A percentile compares a stretch with the other conserved stretches of the same genome.
These are phyloP conservation scores for Coccomyxa sp. DNA, from an alignment of 139 green algal genomes.

Conservation along the genomic window DNA sequence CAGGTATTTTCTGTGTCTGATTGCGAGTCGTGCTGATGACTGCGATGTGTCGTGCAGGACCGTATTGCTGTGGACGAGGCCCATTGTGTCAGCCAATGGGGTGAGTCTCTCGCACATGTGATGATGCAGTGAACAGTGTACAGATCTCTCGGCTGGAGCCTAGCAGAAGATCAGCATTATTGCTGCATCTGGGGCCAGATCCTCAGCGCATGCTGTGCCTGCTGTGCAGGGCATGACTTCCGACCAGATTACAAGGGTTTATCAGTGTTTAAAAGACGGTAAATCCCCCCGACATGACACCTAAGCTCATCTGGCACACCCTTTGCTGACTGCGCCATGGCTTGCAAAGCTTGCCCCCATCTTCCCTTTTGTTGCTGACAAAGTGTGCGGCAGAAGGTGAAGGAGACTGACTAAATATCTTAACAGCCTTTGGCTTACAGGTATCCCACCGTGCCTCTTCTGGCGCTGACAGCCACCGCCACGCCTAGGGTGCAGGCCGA, in stretches of 20 bases:
- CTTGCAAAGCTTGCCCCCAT: neutral
- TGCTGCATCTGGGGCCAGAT: neutral
- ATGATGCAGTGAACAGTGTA: neutral
- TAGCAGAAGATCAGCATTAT: neutral
- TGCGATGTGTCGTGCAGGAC: too few relatives aligned
- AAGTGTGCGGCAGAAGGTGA: neutral
- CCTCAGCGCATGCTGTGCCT: slow-evolving; percentile 40
- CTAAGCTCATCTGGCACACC: too few relatives aligned
- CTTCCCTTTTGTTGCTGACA: neutral
- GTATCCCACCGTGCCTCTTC: slow-evolving; percentile 65
- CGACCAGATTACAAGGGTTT: slow-evolving; percentile 81
- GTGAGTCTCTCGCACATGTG: neutral
- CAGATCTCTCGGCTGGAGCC: neutral
- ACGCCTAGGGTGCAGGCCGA: slow-evolving; percentile 75
- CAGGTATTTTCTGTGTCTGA: too few relatives aligned
- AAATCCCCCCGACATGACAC: too few relatives aligned
- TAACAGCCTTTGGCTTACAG: slow-evolving; percentile 19
- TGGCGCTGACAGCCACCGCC: slow-evolving; percentile 88
- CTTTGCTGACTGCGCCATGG: too few relatives aligned
- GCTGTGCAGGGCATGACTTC: slow-evolving; percentile 77
- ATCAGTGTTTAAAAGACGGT: slow-evolving; percentile 71
- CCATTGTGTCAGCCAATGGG: slow-evolving; percentile 96
- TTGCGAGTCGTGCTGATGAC: too few relatives aligned
- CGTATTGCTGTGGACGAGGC: slow-evolving; percentile 91
- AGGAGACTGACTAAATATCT: neutral